phyloP scores from a whole-genome alignment of 2,329 filamentous ascomycete species.

The Aspergillus arachidicola region DNA sequence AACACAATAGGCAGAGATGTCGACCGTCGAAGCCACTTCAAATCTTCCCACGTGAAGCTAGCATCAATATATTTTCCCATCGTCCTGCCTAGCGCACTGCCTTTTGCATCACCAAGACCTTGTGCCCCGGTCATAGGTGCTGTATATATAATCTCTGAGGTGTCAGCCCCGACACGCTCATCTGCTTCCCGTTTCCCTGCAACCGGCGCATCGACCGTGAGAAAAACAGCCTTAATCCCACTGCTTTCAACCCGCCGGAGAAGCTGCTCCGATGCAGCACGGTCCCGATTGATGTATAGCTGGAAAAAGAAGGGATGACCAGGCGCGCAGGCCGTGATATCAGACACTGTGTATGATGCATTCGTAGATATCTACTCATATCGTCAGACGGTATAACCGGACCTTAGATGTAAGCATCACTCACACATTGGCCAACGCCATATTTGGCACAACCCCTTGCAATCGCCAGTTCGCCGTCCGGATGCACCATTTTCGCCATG shows the following conservation, averaged over 20 bases:
- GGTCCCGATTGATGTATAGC: constrained; percentile 85
- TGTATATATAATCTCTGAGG: not conserved
- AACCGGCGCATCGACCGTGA: constrained; percentile 87
- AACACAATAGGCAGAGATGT: constrained; percentile 17
- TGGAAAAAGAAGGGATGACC: constrained; percentile 89
- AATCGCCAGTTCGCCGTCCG: constrained; percentile 80
- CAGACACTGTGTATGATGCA: constrained; percentile 83
- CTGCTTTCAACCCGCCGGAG: constrained; percentile 71
- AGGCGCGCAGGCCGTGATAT: constrained; percentile 70
- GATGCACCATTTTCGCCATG: constrained; percentile 81
- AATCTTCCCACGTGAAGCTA: not conserved
- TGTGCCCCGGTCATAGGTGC: constrained; percentile 7
- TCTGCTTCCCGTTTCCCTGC: constrained; percentile 69
- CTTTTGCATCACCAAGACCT: not conserved
- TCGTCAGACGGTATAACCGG: not conserved
- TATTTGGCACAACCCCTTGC: constrained; percentile 33
- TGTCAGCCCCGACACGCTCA: constrained; percentile 7
- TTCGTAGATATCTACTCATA: constrained; percentile 81
- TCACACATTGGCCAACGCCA: not conserved
- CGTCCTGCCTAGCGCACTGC: not conserved
- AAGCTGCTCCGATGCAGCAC: constrained; percentile 76
- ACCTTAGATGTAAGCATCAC: constrained; percentile 32
- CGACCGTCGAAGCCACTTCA: constrained; percentile 3
- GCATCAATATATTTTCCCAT: constrained; percentile 1
- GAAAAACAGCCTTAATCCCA: constrained; percentile 75